Evolutionary conservation across 2,329 filamentous ascomycete species (phyloP), one percentile per base, ranked within the genome.

Genomic region (Monosporascus sp.): DNA sequence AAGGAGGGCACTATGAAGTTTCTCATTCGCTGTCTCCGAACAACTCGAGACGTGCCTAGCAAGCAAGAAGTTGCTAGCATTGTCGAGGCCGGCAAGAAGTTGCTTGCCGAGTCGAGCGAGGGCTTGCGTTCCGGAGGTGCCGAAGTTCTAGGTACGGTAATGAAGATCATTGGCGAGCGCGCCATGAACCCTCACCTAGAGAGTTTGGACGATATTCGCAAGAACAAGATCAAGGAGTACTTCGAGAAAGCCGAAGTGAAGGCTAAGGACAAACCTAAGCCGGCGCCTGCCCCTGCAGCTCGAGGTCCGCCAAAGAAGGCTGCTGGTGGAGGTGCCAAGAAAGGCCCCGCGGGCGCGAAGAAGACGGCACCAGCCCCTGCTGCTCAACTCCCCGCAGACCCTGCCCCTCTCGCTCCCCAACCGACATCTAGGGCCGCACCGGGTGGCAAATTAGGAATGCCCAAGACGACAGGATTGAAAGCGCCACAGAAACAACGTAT

Each of bases 101-200:
- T 97, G 7, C 78, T 99, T 17, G 87, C 92, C 0, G 94, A 99
- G 68, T 93, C 90, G 0, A 92, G 86, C 61, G 92, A 95, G 62
- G 86, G 81, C 3, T 83, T 96, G 54, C 85, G 94, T 72, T 87
- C 93, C 48, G 91, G 90, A 31, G 94, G 92, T 69, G 92, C 92
- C 15, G 94, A 99, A 70, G 86, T 94, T 36, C 77, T 99, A 3
- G 94, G 95, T 58, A 96, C 92, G 0, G 72, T 99, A 49, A 97
- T 97, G 94, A 99, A 97, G 75, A 97, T 99, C 52, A 89, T 97
- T 75, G 93, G 94, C 43, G 95, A 99, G 71, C 85, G 94, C 53
- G 89, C 89, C 50, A 99, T 99, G 94, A 90, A 88, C 44, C 88
- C 90, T 8, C 89, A 96, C 68, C 75, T 99, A 17, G 93, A 97